Evolutionary conservation across 768 basidiomycete species (phyloP), one percentile per base, ranked within the genome.

Genomic region (Brasilioporus rufonigricans): DNA sequence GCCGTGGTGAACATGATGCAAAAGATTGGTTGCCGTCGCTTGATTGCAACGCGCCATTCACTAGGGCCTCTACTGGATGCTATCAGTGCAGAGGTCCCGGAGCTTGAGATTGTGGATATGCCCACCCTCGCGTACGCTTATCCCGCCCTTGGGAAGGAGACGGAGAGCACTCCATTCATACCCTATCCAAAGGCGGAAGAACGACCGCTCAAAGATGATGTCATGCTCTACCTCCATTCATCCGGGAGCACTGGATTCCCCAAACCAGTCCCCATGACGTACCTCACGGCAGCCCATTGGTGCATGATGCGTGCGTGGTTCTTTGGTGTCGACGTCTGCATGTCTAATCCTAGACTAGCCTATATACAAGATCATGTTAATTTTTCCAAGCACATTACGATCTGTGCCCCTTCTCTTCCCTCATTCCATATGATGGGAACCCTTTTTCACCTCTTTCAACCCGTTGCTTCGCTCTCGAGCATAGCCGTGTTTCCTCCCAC

Each of bases 141-240:
- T 16, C 66, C 62, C 0, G 9, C 52, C 0, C 55, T 65, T 1
- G 45, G 52, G 2, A 31, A 47, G 10, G 54, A 56, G 29, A 26
- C 12, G 4, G 29, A 21, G 2, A 43, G 18, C 16, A 41, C 35
- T 1, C 47, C 53, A 1, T 58, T 62, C 33, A 32, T 56, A 1
- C 40, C 55, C 9, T 67, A 59, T 24, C 59, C 33, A 13, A 33
- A 33, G 5, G 33, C 33, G 16, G 16, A 33, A 33, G 33, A 33
- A 33, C 33, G 33, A 4, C 49, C 63, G 0, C 14, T 23, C 57
- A 57, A 44, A 23, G 59, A 48, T 44, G 71, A 29, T 53, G 64
- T 45, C 62, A 44, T 68, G 38, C 33, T 74, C 7, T 80, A 76
- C 45, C 61, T 78, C 0, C 78, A 81, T 56, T 81, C 80, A 0